Evolutionary conservation across 805 yeast genomes (phyloP).

Genomic region (Candida takata): DNA sequence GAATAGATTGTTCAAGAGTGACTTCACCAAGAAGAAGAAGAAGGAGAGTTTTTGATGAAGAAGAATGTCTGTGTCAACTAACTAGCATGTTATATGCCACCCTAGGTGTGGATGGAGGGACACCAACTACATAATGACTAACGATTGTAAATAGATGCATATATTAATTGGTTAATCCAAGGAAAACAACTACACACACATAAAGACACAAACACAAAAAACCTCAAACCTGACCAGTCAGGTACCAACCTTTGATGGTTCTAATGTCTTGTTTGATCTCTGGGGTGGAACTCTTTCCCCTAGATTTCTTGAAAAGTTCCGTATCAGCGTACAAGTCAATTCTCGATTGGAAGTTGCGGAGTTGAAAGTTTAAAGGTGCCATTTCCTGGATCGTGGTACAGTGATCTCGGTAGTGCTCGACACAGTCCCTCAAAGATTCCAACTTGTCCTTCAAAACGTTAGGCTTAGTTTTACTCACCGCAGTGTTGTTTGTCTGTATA

Average conservation of each 20-base stretch:
- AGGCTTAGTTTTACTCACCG: conserved; percentile 6
- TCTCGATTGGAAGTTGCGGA: conserved; percentile 22
- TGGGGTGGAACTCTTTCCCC: conserved; percentile 13
- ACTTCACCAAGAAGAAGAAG: conserved; percentile 4
- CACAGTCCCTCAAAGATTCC: conserved; percentile 21
- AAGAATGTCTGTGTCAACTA: too few relatives aligned
- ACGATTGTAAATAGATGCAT: neutral
- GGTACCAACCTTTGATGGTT: conserved; percentile 34
- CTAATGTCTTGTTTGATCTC: conserved; percentile 27
- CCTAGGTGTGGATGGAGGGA: too few relatives aligned
- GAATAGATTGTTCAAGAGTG: conserved; percentile 10
- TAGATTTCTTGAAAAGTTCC: conserved; percentile 18
- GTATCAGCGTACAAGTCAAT: conserved; percentile 19
- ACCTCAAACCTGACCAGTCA: conserved; percentile 29
- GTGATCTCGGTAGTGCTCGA: conserved; percentile 24
- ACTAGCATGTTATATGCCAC: too few relatives aligned
- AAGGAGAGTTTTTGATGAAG: neutral
- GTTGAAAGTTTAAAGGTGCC: conserved; percentile 25
- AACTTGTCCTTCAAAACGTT: conserved; percentile 20
- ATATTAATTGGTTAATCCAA: too few relatives aligned
- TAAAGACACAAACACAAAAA: too few relatives aligned
- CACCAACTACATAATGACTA: too few relatives aligned
- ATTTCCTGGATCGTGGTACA: conserved; percentile 15
- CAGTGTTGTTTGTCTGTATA: conserved; percentile 18
- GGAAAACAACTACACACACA: neutral